Base-by-base conservation (phyloP, 225 moss, liverwort and hornwort species). In the Straminergon stramineum region DNA sequence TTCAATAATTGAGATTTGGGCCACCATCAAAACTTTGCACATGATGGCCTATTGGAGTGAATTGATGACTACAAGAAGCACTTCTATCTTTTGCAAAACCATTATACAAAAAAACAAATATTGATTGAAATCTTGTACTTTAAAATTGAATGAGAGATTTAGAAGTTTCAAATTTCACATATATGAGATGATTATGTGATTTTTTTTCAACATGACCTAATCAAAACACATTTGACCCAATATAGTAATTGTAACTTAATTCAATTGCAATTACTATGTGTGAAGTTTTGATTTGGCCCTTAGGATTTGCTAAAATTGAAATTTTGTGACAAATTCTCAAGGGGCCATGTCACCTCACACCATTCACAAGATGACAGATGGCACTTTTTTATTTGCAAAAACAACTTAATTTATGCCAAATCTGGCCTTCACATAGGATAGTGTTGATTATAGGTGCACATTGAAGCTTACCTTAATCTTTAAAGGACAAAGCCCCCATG, bases 241-340 rank as follows among this genome's bases (percentile, higher is more conserved):
- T 22, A 17, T 0, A 39, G 0, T 41, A 28, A 60, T 60, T 0
- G 0, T 39, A 7, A 28, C 17, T 39, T 18, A 7, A 3, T 18
- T 58, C 1, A 30, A 2, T 18, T 39, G 18, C 9, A 39, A 17
- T 35, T 32, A 21, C 10, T 4, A 1, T 58, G 21, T 7, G 2
- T 22, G 10, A 58, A 58, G 58, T 21, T 58, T 7, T 58, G 15
- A 21, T 58, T 58, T 8, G 1, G 10, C 10, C 21, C 21, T 58
- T 22, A 24, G 1, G n/a, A n/a, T n/a, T 11, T 60, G 11, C 24
- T 2, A 2, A 24, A 60, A 24, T 60, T 60, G 24, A 60, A 60
- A 11, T 60, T 58, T 9, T 19, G 2, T 1, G 10, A 21, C 7
- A 58, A 8, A 58, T 58, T 58, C 22, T 58, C 3, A 22, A 4